A percentile compares a stretch with the other conserved stretches of the same genome.
phyloP scores from a whole-genome alignment of 1,284 basidiomycete genomes.

The Somion occarium region DNA sequence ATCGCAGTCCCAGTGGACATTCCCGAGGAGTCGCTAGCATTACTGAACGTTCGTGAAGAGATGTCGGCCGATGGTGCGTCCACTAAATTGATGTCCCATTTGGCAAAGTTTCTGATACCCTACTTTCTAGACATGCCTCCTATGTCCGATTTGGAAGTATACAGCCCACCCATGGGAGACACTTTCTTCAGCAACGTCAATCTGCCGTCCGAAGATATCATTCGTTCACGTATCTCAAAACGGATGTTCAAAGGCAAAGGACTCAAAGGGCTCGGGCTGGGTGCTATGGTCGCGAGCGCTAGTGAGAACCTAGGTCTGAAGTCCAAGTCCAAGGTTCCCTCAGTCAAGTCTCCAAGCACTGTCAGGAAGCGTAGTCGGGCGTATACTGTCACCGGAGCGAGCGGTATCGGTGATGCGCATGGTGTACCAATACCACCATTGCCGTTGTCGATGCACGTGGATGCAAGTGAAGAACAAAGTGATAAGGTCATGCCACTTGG shows the following conservation, averaged over 20 bases:
- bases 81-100: neutral
- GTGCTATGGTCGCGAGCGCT: neutral
- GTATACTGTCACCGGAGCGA: conserved; percentile 1
- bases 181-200: conserved; percentile 25
- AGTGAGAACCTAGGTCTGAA: conserved; percentile 2
- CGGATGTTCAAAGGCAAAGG: neutral
- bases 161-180: conserved; percentile 21
- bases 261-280: conserved; percentile 8
- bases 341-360: neutral
- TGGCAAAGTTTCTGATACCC: neutral
- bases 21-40: conserved; percentile 25
- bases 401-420: neutral
- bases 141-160: neutral
- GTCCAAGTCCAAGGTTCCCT: neutral
- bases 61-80: conserved; percentile 5
- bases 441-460: neutral
- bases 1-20: conserved; percentile 55
- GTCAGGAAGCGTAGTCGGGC: neutral
- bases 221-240: conserved; percentile 2
- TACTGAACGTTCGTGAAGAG: conserved; percentile 11
- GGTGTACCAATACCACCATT: neutral
- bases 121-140: neutral
- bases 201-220: conserved; percentile 25
- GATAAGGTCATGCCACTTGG: conserved; percentile 1
- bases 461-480: neutral